Evolutionary conservation across 2,329 filamentous ascomycete genomes (phyloP).

Genomic region (Incumbomyces lentus): DNA sequence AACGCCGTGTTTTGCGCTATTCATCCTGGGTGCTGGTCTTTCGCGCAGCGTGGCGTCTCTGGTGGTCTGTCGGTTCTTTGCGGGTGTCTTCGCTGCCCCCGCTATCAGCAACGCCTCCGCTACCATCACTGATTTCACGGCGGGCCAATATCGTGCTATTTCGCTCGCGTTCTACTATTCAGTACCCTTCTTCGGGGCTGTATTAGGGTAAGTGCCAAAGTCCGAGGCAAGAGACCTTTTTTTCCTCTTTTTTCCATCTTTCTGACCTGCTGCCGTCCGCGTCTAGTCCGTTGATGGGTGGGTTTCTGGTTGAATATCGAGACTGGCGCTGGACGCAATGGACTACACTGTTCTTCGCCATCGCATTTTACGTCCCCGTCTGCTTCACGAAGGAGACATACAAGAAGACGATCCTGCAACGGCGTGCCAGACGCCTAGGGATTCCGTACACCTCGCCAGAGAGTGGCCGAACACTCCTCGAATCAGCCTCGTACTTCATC

Average conservation of each 20-base stretch:
- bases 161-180: constrained; percentile 18
- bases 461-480: constrained; percentile 40
- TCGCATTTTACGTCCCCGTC: constrained; percentile 24
- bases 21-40: constrained; percentile 21
- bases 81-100: constrained; percentile 20
- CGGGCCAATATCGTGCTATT: constrained; percentile 13
- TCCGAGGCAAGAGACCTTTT: no score
- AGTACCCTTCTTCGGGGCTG: constrained; percentile 17
- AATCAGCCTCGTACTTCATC: constrained; percentile 33
- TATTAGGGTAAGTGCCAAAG: constrained; percentile 12
- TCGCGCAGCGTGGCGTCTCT: constrained; percentile 15
- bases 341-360: constrained; percentile 23
- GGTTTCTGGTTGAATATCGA: constrained; percentile 52
- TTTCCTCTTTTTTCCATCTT: constrained; percentile 3
- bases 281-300: constrained; percentile 32
- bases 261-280: neutral
- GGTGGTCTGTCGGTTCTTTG: constrained; percentile 21
- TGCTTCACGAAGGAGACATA: constrained; percentile 27
- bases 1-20: constrained; percentile 27
- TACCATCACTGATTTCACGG: constrained; percentile 21
- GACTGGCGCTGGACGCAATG: constrained; percentile 28
- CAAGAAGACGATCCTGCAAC: constrained; percentile 18
- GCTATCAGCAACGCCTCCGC: constrained; percentile 21
- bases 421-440: constrained; percentile 9
- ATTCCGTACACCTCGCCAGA: constrained; percentile 34